Percentiles rank a stretch among this genome's conserved stretches.
Evolutionary conservation across 148 eudicot genomes (phyloP).

Genomic region (Diospyros kaki): DNA sequence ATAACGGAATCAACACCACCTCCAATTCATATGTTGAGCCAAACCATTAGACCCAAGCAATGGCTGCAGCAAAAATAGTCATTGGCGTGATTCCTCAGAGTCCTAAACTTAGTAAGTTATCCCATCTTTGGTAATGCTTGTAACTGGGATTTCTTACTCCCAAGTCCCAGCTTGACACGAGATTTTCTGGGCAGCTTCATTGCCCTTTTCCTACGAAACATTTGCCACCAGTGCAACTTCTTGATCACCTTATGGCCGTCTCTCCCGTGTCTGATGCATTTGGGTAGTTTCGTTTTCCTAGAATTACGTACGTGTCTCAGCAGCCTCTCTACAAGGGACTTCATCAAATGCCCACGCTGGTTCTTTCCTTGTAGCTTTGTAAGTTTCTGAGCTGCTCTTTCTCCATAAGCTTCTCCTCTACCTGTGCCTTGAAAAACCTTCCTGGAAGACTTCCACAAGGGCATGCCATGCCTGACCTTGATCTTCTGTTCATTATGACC

Average conservation of each 20-base stretch:
- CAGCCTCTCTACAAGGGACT: constrained; percentile 36
- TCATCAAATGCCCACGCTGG: constrained; percentile 36
- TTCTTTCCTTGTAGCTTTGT: constrained; percentile 34
- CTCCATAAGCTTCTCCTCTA: constrained; percentile 24
- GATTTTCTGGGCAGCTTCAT: constrained; percentile 33
- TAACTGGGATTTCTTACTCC: constrained; percentile 21
- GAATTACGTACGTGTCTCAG: constrained; percentile 43
- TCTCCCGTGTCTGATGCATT: constrained; percentile 18
- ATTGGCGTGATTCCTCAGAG: too few species aligned
- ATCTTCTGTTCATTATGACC: neutral
- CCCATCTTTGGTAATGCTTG: constrained; percentile 5
- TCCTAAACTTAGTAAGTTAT: too few species aligned
- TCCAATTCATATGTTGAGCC: too few species aligned
- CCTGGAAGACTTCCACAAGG: constrained; percentile 33
- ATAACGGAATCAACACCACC: too few species aligned
- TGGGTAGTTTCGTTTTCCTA: constrained; percentile 33
- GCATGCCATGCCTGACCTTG: constrained; percentile 15
- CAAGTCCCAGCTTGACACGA: constrained; percentile 31
- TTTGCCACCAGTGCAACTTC: constrained; percentile 40
- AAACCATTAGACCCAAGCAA: too few species aligned
- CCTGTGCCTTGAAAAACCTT: constrained; percentile 23
- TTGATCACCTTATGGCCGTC: constrained; percentile 13
- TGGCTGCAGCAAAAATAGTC: too few species aligned
- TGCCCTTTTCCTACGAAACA: constrained; percentile 25
- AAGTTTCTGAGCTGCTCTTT: constrained; percentile 26